Conservation (phyloP, 2,329 filamentous ascomycete species). For the Hymenoscyphus fructigenus region DNA sequence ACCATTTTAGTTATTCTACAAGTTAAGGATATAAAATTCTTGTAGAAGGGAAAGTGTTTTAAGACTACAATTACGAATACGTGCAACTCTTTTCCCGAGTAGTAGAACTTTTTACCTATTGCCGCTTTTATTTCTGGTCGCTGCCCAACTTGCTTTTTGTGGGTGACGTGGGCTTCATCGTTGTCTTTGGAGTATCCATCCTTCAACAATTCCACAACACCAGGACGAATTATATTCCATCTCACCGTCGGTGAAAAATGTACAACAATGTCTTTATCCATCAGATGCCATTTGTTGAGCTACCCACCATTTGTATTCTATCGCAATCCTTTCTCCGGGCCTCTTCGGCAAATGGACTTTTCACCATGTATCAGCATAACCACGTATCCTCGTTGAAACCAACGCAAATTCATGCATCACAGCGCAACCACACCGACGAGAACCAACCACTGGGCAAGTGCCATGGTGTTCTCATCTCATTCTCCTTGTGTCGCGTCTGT, state of each 20-base stretch:
- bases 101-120: too few relatives aligned
- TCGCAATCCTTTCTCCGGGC: not conserved
- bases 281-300: not conserved
- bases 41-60: too few relatives aligned
- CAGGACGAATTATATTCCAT: not conserved
- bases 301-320: not conserved
- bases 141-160: not conserved
- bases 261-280: not conserved
- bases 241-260: not conserved
- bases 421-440: not conserved
- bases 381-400: constrained; percentile 1
- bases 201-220: not conserved
- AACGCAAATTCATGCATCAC: constrained; percentile 2
- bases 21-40: too few relatives aligned
- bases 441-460: not conserved
- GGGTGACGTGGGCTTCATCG: not conserved
- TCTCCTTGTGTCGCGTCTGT: not conserved
- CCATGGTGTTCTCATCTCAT: not conserved
- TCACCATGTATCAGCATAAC: not conserved
- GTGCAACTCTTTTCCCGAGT: too few relatives aligned
- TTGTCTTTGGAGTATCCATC: not conserved
- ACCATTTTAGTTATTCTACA: too few relatives aligned
- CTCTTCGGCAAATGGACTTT: not conserved
- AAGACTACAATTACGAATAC: too few relatives aligned
- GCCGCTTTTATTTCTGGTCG: too few relatives aligned